Base-by-base conservation (phyloP, 257 asterid species). In the Solanum medicagineum region DNA sequence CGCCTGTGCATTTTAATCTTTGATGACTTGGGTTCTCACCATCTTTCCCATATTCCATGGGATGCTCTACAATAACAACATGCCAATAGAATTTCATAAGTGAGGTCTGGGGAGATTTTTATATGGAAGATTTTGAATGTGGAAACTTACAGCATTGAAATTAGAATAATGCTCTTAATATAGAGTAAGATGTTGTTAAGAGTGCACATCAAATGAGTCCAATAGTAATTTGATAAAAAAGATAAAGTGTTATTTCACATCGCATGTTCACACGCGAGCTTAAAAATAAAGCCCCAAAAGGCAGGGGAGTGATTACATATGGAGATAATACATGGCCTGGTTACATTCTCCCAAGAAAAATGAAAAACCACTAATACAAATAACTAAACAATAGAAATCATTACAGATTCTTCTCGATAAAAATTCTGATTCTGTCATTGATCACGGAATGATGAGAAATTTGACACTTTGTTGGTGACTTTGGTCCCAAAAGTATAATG, bases 401-500 rank as follows among this genome's bases (percentile, higher is more conserved):
- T 6, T 17, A 0, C 19, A 1, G 2, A 26, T 40, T 70, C 7
- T 40, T 1, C 8, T 69, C 0, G 0, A 32, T 40, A 4, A 29
- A 15, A 66, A 7, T 66, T 29, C 7, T 66, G 45, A 3, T 20
- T 26, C 2, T 22, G 19, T 84, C 9, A 24, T 29, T 68, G 15
- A 11, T 0, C 42, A 36, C 0, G 62, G 24, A 36, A 45, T 24
- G 24, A 42, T 59, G 71, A 69, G 83, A 84, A 54, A 32, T 36
- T 55, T 84, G 79, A 53, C 7, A 53, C 40, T 80, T 4, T 80
- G 81, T 65, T 85, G 85, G 85, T 85, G 85, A 85, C 87, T 62
- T 74, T 85, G 87, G 87, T 80, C 79, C 87, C 87, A 80, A 85
- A 12, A 82, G 56, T 60, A 16, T 82, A 47, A 60, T 44, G 75